phyloP scores from a whole-genome alignment of 2,329 filamentous ascomycete genomes.

The Chaetomium globosum region DNA sequence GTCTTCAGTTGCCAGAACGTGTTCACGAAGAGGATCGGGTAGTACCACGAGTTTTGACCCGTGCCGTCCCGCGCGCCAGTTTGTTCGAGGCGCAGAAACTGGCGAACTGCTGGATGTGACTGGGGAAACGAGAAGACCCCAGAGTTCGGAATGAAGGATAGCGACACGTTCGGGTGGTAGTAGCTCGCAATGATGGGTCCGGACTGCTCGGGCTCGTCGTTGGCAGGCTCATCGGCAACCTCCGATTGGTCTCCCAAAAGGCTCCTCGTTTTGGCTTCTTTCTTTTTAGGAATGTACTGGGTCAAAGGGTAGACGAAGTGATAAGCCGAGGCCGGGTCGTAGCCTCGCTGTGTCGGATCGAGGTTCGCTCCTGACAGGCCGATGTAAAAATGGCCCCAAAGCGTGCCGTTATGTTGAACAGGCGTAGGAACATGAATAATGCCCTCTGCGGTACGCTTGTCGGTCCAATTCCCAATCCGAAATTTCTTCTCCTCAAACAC shows the following conservation, averaged over 20 bases:
- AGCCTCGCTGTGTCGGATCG: conserved; percentile 73
- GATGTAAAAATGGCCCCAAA: conserved; percentile 94
- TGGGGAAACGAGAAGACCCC: conserved; percentile 68
- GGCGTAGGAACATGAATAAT: conserved; percentile 74
- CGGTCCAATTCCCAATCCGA: conserved; percentile 74
- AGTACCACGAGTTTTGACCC: conserved; percentile 91
- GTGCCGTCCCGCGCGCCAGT: conserved; percentile 79
- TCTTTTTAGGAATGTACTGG: conserved; percentile 89
- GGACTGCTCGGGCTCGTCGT: conserved; percentile 54
- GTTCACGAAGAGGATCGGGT: conserved; percentile 86
- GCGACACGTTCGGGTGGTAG: conserved; percentile 92
- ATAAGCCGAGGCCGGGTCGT: conserved; percentile 75
- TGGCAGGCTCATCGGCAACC: conserved; percentile 55
- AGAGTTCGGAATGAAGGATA: conserved; percentile 81
- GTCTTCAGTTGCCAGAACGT: conserved; percentile 94
- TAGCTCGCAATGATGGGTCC: conserved; percentile 78
- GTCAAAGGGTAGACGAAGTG: conserved; percentile 85
- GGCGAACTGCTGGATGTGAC: conserved; percentile 72
- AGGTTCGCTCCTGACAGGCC: conserved; percentile 73
- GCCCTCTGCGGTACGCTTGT: conserved; percentile 75
- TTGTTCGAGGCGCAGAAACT: conserved; percentile 77
- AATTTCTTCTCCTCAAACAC: conserved; percentile 82
- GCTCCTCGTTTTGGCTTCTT: conserved; percentile 82
- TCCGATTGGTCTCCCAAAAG: conserved; percentile 64
- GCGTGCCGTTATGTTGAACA: conserved; percentile 88